phyloP scores from a whole-genome alignment of 2,329 filamentous ascomycete species.

The Mollisiaceae sp. region DNA sequence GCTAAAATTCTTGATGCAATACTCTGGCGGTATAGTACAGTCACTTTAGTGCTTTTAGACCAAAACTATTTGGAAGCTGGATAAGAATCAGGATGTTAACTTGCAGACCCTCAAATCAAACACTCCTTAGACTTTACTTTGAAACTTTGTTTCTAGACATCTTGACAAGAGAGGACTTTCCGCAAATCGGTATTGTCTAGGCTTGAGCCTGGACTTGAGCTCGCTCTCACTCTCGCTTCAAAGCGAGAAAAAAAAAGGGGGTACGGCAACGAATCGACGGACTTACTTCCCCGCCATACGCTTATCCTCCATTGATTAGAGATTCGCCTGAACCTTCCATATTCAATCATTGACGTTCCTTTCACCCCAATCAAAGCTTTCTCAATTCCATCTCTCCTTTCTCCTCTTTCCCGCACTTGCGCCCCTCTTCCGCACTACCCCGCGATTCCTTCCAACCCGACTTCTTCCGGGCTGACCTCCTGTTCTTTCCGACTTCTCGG shows the following conservation, averaged over 20 bases:
- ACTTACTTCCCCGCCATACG: not conserved
- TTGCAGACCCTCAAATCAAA: too few relatives aligned
- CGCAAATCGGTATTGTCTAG: too few relatives aligned
- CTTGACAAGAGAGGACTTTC: too few relatives aligned
- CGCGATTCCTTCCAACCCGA: not conserved
- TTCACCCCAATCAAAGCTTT: not conserved
- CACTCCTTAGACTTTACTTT: too few relatives aligned
- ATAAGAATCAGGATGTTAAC: too few relatives aligned
- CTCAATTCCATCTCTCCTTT: not conserved
- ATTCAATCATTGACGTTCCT: not conserved
- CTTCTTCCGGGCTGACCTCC: not conserved
- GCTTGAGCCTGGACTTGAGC: too few relatives aligned
- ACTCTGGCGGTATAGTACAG: too few relatives aligned
- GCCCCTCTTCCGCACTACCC: not conserved
- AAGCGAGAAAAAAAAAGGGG: constrained; percentile 1
- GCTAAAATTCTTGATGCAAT: too few relatives aligned
- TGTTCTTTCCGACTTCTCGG: not conserved
- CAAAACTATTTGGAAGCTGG: too few relatives aligned
- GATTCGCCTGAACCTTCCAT: not conserved
- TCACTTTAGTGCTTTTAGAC: too few relatives aligned
- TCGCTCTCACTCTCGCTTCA: not conserved
- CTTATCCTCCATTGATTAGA: not conserved
- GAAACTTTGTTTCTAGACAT: too few relatives aligned
- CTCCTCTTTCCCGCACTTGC: not conserved
- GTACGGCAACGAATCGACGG: not conserved